phyloP scores from a whole-genome alignment of 176 grass and related monocot species.

The Paspalum vaginatum region DNA sequence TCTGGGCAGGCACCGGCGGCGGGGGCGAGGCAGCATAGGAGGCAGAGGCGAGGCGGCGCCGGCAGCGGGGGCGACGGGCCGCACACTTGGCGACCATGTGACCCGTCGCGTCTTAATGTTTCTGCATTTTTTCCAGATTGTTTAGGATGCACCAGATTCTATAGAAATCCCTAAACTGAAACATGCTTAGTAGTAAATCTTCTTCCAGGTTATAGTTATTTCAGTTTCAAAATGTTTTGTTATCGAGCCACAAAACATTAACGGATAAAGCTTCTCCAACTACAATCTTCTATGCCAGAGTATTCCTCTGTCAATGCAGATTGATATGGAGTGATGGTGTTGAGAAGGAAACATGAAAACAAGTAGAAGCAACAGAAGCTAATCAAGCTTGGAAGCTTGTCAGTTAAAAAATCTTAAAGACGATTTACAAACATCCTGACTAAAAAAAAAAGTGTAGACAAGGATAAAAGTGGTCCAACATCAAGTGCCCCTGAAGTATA shows the following conservation, averaged over 20 bases:
- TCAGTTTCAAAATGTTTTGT: background rate
- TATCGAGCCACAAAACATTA: background rate
- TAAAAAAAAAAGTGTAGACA: background rate
- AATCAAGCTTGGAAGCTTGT: background rate
- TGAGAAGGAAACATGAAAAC: background rate
- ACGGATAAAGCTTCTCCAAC: background rate
- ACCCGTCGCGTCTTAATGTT: no score
- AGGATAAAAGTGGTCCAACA: background rate
- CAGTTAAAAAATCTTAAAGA: background rate
- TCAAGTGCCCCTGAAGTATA: background rate
- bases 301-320: slow-evolving; percentile 11
- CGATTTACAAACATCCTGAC: background rate
- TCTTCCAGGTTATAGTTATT: slow-evolving; percentile 16
- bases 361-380: slow-evolving; percentile 13
- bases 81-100: no score
- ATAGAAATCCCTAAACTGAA: background rate
- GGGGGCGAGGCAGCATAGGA: no score
- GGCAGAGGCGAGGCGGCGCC: no score
- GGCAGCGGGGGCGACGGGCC: no score
- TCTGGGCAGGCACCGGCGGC: no score
- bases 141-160: background rate
- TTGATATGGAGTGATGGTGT: background rate
- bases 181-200: slow-evolving; percentile 2
- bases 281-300: slow-evolving; percentile 8
- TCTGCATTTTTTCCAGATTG: background rate